phyloP scores from a whole-genome alignment of 371 early-diverging fungal species.

The Nematocida displodere region DNA sequence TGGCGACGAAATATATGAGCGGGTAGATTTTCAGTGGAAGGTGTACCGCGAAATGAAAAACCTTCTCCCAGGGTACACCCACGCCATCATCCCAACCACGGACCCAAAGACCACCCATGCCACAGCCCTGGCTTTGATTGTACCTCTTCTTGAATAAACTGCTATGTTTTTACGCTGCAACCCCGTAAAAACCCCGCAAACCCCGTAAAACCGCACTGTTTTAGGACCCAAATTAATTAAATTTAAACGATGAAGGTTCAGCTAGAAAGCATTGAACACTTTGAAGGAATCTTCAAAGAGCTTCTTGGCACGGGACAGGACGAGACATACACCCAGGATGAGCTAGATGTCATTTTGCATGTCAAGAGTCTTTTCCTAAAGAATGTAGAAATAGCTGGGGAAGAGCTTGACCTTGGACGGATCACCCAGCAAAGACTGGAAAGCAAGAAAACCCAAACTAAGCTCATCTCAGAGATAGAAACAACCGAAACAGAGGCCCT shows the following conservation, averaged over 20 bases:
- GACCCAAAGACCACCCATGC: neutral
- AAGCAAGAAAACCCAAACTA: slow-evolving; percentile 15
- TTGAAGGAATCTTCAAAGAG: slow-evolving; percentile 39
- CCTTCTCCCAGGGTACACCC: slow-evolving; percentile 8
- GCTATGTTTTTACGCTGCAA: too few species aligned
- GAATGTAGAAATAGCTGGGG: slow-evolving; percentile 44
- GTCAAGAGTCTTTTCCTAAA: slow-evolving; percentile 45
- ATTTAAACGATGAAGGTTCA: slow-evolving; percentile 37
- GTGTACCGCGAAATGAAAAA: slow-evolving; percentile 66
- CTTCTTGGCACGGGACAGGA: neutral
- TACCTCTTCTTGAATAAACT: neutral
- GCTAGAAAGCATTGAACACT: slow-evolving; percentile 15
- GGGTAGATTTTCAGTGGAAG: slow-evolving; percentile 73
- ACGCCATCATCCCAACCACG: neutral
- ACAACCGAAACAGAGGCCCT: slow-evolving; percentile 14
- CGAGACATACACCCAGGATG: neutral
- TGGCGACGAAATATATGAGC: slow-evolving; percentile 89
- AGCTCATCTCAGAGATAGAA: slow-evolving; percentile 11
- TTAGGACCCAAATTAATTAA: neutral
- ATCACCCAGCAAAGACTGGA: slow-evolving; percentile 9
- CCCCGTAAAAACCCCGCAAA: too few species aligned
- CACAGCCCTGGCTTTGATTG: neutral
- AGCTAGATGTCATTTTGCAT: slow-evolving; percentile 20
- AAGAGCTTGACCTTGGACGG: slow-evolving; percentile 1
- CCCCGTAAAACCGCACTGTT: too few species aligned